phyloP scores from a whole-genome alignment of 2,329 filamentous ascomycete species.

The Sclerotinia glacialis region DNA sequence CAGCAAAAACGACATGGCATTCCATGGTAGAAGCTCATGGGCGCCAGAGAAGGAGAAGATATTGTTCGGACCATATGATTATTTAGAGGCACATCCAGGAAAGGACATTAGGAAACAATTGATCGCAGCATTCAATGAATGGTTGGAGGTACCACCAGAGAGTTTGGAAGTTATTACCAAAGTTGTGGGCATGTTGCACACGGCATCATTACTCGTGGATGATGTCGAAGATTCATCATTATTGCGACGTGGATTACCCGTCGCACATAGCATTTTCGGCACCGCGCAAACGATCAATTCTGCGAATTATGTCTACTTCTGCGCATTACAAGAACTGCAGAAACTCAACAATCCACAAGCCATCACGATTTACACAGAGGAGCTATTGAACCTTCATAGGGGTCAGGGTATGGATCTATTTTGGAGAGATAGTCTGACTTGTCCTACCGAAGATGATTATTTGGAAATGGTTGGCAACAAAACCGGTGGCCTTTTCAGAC shows the following conservation, averaged over 20 bases:
- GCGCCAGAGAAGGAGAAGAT: constrained; percentile 73
- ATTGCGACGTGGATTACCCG: constrained; percentile 74
- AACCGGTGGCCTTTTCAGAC: constrained; percentile 80
- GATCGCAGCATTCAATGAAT: constrained; percentile 77
- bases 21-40: constrained; percentile 50
- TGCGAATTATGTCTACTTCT: constrained; percentile 86
- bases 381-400: constrained; percentile 78
- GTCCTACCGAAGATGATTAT: constrained; percentile 83
- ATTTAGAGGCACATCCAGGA: constrained; percentile 73
- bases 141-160: constrained; percentile 69
- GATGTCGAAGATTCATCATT: constrained; percentile 82
- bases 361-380: constrained; percentile 73
- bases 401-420: constrained; percentile 91
- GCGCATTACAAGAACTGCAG: constrained; percentile 70
- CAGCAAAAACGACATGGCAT: constrained; percentile 36
- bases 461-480: constrained; percentile 94
- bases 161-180: constrained; percentile 72
- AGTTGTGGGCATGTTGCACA: constrained; percentile 82
- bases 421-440: constrained; percentile 82
- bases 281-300: constrained; percentile 86
- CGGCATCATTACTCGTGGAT: constrained; percentile 77
- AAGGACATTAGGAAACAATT: constrained; percentile 81
- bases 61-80: constrained; percentile 75
- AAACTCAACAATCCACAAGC: constrained; percentile 65
- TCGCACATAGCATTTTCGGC: constrained; percentile 81